Evolutionary conservation across 2,329 filamentous ascomycete genomes (phyloP).

Genomic region (Hyphodiscus sp.): DNA sequence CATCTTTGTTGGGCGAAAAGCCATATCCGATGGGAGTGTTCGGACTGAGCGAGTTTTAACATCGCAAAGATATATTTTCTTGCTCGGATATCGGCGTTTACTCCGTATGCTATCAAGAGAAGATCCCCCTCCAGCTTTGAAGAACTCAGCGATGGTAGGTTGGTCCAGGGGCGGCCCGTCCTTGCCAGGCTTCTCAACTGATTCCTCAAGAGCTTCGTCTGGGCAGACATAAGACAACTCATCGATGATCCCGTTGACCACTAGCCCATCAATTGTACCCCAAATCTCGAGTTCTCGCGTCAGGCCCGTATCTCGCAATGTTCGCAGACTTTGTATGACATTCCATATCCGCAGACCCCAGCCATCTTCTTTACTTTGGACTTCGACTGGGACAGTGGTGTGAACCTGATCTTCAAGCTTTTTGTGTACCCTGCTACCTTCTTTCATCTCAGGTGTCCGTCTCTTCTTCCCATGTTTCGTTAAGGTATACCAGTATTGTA

Average conservation of each 20-base stretch:
- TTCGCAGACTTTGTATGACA: conserved; percentile 75
- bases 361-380: conserved; percentile 69
- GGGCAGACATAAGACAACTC: conserved; percentile 73
- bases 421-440: conserved; percentile 73
- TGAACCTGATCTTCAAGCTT: conserved; percentile 81
- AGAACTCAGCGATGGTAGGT: conserved; percentile 14
- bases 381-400: conserved; percentile 64
- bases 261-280: conserved; percentile 73
- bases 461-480: conserved; percentile 70
- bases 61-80: conserved; percentile 69
- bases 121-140: not conserved
- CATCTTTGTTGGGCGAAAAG: conserved; percentile 69
- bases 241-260: conserved; percentile 88
- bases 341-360: conserved; percentile 88
- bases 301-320: conserved; percentile 61
- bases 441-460: conserved; percentile 75
- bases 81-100: conserved; percentile 6
- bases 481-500: conserved; percentile 87
- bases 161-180: conserved; percentile 30
- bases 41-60: conserved; percentile 73
- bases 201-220: conserved; percentile 57
- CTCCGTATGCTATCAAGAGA: conserved; percentile 7
- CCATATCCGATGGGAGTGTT: conserved; percentile 54
- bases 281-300: conserved; percentile 78
- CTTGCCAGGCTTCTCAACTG: conserved; percentile 24